Evolutionary conservation across 805 yeast genomes (phyloP).

Genomic region (Schwanniomyces yamadae): DNA sequence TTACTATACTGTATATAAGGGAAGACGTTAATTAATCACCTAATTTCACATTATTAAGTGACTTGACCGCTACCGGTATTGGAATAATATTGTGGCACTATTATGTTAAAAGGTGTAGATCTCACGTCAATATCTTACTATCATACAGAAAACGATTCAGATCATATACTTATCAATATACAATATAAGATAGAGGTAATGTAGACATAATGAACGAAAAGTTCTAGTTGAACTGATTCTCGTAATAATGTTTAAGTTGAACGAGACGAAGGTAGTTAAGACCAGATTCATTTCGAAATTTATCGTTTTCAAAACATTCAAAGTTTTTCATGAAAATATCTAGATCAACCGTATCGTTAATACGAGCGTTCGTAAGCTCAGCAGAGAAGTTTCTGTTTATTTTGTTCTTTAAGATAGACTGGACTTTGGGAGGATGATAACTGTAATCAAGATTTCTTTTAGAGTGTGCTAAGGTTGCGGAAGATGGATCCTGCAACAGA

Average conservation of each 20-base stretch:
- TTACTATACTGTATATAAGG: too few species aligned
- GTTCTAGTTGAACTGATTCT: slow-evolving; percentile 2
- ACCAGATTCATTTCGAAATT: slow-evolving; percentile 12
- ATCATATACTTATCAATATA: too few species aligned
- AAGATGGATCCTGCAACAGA: background rate
- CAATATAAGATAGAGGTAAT: too few species aligned
- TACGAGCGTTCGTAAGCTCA: slow-evolving; percentile 16
- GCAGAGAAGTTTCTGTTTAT: slow-evolving; percentile 21
- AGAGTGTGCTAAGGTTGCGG: background rate
- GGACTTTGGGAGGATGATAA: background rate
- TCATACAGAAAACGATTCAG: too few species aligned
- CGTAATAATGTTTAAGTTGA: slow-evolving; percentile 19
- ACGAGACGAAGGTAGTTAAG: slow-evolving; percentile 9
- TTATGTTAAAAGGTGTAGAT: too few species aligned
- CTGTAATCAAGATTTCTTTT: background rate
- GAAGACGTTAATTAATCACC: too few species aligned
- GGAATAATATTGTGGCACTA: too few species aligned
- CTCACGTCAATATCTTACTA: too few species aligned
- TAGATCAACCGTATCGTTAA: slow-evolving; percentile 15
- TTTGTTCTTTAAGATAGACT: slow-evolving; percentile 27
- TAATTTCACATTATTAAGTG: too few species aligned
- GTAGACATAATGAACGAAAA: too few species aligned
- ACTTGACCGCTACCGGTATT: too few species aligned
- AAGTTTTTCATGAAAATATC: slow-evolving; percentile 18
- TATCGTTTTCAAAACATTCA: slow-evolving; percentile 15